These are phyloP conservation scores for Paecilomyces dactylethromorphus DNA, from an alignment of 2,329 filamentous ascomycete genomes.

Conservation along the genomic window DNA sequence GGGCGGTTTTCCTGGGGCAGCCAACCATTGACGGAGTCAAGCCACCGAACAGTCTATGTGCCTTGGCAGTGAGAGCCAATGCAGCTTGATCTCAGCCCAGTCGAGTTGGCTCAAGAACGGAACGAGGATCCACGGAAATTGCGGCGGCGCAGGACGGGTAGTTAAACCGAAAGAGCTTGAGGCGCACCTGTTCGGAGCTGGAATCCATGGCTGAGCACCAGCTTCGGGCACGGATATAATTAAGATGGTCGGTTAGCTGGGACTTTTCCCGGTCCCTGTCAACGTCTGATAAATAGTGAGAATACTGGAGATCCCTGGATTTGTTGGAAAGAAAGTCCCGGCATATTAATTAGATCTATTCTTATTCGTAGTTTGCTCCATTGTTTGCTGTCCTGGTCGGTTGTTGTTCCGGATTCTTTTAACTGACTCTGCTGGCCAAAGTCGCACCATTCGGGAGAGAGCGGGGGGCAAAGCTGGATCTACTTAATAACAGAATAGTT, in stretches of 20 bases:
- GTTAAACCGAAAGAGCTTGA: neutral
- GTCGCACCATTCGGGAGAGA: neutral
- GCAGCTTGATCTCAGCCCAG: neutral
- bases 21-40: neutral
- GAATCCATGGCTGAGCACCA: neutral
- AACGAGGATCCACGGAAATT: constrained; percentile 1
- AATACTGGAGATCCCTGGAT: neutral
- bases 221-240: neutral
- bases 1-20: neutral
- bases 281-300: neutral
- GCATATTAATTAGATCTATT: neutral
- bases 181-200: neutral
- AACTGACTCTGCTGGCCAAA: neutral
- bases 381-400: neutral
- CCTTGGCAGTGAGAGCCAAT: neutral
- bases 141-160: neutral
- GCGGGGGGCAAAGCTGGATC: neutral
- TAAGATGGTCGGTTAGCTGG: neutral
- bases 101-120: too few species aligned
- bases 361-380: neutral
- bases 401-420: neutral
- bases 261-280: neutral
- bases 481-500: neutral
- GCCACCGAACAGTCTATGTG: neutral
- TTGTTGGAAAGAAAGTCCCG: neutral